Evolutionary conservation across 2,329 filamentous ascomycete species (phyloP).

Genomic region (Botrytis porri): DNA sequence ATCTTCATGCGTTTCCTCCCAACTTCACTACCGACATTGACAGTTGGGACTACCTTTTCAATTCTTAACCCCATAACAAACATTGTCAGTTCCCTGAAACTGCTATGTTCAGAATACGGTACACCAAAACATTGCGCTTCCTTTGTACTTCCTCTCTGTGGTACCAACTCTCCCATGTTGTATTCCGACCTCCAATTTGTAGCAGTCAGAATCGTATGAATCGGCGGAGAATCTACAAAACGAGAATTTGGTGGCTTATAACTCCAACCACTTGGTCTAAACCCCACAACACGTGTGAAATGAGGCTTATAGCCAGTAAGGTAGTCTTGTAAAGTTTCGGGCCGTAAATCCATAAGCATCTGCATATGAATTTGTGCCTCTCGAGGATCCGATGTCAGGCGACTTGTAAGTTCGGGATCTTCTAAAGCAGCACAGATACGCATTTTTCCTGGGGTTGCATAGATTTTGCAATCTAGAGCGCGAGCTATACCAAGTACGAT

Average conservation of each 20-base stretch:
- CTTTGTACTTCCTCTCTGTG: slow-evolving; percentile 78
- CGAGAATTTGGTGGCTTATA: slow-evolving; percentile 71
- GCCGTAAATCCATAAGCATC: slow-evolving; percentile 86
- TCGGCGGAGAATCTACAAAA: slow-evolving; percentile 58
- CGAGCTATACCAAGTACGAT: slow-evolving; percentile 91
- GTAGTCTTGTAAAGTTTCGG: slow-evolving; percentile 89
- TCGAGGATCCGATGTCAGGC: slow-evolving; percentile 75
- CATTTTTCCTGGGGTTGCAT: slow-evolving; percentile 77
- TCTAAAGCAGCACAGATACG: slow-evolving; percentile 81
- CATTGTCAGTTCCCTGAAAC: slow-evolving; percentile 89
- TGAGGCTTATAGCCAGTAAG: slow-evolving; percentile 74
- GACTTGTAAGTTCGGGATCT: slow-evolving; percentile 73
- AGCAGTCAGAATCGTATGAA: slow-evolving; percentile 63
- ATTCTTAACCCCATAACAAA: slow-evolving; percentile 87
- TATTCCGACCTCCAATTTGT: slow-evolving; percentile 70
- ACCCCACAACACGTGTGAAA: slow-evolving; percentile 84
- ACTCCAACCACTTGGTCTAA: slow-evolving; percentile 91
- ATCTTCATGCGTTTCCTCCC: slow-evolving; percentile 59
- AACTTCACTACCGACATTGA: slow-evolving; percentile 68
- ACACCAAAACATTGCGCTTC: slow-evolving; percentile 89
- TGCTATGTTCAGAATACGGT: slow-evolving; percentile 93
- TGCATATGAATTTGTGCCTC: slow-evolving; percentile 98
- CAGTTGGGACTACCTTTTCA: slow-evolving; percentile 87
- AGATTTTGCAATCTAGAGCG: slow-evolving; percentile 85
- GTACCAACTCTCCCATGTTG: slow-evolving; percentile 66